phyloP scores from a whole-genome alignment of 345 rosid genomes.

The Acer saccharum region DNA sequence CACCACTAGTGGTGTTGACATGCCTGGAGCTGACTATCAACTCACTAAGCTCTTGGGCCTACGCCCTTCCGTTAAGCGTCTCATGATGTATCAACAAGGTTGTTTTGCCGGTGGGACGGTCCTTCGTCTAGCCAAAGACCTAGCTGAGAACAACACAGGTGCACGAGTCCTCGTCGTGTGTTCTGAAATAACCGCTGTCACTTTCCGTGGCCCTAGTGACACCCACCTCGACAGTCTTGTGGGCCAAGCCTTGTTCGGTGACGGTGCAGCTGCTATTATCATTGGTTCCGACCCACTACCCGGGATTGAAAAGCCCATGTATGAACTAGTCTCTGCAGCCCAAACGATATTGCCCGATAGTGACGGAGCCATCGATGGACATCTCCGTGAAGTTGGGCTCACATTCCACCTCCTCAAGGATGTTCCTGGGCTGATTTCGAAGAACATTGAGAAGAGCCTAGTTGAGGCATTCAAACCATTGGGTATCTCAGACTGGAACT shows the following conservation, averaged over 20 bases:
- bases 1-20: slow-evolving; percentile 57
- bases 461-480: slow-evolving; percentile 43
- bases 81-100: slow-evolving; percentile 64
- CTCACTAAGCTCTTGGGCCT: slow-evolving; percentile 62
- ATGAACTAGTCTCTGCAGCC: slow-evolving; percentile 40
- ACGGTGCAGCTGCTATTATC: slow-evolving; percentile 50
- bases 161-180: slow-evolving; percentile 56
- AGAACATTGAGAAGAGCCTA: slow-evolving; percentile 40
- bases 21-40: slow-evolving; percentile 65
- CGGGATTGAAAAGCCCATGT: slow-evolving; percentile 38
- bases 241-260: slow-evolving; percentile 55
- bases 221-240: slow-evolving; percentile 44
- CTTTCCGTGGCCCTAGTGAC: slow-evolving; percentile 55
- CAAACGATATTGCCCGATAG: slow-evolving; percentile 50
- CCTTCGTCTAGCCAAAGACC: slow-evolving; percentile 56
- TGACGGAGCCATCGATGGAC: slow-evolving; percentile 55
- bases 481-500: slow-evolving; percentile 58
- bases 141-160: slow-evolving; percentile 56
- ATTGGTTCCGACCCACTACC: slow-evolving; percentile 46
- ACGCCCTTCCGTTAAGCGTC: slow-evolving; percentile 50
- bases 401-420: slow-evolving; percentile 48
- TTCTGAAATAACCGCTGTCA: slow-evolving; percentile 36
- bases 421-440: slow-evolving; percentile 44
- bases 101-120: slow-evolving; percentile 53
- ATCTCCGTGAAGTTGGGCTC: slow-evolving; percentile 51